Evolutionary conservation across 2,329 filamentous ascomycete genomes (phyloP), one percentile per base, ranked within the genome.

Genomic region (Aspergillus latus): DNA sequence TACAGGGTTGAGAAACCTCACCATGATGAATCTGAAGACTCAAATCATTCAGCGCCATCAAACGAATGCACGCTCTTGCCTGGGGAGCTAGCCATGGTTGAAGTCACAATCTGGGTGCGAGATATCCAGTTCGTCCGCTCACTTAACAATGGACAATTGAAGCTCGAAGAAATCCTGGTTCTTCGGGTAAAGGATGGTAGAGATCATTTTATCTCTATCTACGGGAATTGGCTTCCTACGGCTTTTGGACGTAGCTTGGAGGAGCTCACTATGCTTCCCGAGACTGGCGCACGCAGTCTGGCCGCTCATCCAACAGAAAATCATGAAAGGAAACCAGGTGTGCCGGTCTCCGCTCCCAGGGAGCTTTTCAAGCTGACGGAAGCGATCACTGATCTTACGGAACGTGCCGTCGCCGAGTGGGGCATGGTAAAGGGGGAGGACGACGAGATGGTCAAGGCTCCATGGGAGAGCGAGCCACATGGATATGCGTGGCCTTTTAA

Each of bases 341-440:
- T 67, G 62, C 70, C 84, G 81, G 87, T 88, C 69, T 93, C 92
- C 9, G 92, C 92, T 1, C 93, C 94, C 0, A 86, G 89, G 59
- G 93, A 97, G 72, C 80, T 97, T 7, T 95, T 96, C 74, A 87
- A 88, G 68, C 83, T 99, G 66, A 97, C 92, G 4, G 90, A 96
- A 71, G 84, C 87, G 9, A 82, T 96, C 72, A 83, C 86, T 67
- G 79, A 82, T 64, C 69, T 85, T 63, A 77, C 77, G 29, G 82
- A 84, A 62, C 79, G 84, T 34, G 80, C 82, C 9, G 72, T 85
- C 28, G 84, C 84, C 7, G 84, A 87, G 62, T 86, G 83, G 83
- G 79, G 78, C 46, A 87, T 86, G 84, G 81, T 77, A 29, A 76
- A 77, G 51, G 66, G 70, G 39, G 73, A 74, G 36, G 60, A 59